Base-by-base conservation (phyloP, 768 basidiomycete species). In the Lactifluus hygrophoroides region DNA sequence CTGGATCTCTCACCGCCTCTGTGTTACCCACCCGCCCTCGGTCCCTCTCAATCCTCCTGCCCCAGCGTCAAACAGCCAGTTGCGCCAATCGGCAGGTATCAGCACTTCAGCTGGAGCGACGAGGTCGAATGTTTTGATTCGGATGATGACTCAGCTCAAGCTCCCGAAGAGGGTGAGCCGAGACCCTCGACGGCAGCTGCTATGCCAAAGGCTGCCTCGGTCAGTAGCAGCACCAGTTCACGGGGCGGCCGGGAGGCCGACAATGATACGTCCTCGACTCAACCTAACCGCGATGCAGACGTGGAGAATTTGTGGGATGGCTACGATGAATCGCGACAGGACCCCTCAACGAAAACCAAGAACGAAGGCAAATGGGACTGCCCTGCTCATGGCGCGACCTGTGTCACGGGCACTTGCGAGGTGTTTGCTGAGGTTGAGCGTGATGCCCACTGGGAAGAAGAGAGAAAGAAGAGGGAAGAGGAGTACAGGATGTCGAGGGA, bases 91-190 rank as follows among this genome's bases (percentile, higher is more conserved):
- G 30, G 10, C 5, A 10, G 8, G 2, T 27, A 53, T 19, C 3
- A 40, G 7, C 45, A 32, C 21, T 63, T 60, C 38, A 34, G 44
- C 21, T 53, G 62, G 62, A 56, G 54, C 16, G 50, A 56, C 0
- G 58, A 60, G 0, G 27, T 56, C 1, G 62, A 56, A 1, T 43
- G 30, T 3, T 17, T 25, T 13, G 54, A 58, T 25, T 25, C 35
- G 16, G 54, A 44, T 1, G 27, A 49, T 21, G 30, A 54, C 2
- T 40, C 53, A 16, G 14, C 19, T 7, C 54, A 55, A 4, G 54
- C 32, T 32, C 32, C 32, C 10, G 32, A 5, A 5, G 32, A 32
- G 5, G 32, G 32, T 32, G 32, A 10, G 17, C 32, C 48, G 3
- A 34, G 16, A 11, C 27, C 4, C 0, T 43, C 40, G 4, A 44